Conservation (phyloP, 768 basidiomycete species). For the Leccinum ochraceum region DNA sequence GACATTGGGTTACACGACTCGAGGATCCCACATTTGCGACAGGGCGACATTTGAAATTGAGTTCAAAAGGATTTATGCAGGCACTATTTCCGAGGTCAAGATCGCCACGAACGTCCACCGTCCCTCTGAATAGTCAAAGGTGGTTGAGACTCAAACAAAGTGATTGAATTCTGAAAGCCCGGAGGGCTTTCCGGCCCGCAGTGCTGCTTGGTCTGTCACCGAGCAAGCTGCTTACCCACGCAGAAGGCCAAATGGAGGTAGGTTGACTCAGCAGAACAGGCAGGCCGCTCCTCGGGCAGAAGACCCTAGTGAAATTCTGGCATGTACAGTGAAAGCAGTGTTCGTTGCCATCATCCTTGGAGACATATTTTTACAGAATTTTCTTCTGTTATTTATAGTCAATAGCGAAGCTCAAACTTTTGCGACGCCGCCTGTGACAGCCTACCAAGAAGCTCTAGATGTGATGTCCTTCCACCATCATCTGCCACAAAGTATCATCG, state of each 20-base stretch:
- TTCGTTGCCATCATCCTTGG: neutral
- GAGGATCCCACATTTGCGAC: constrained; percentile 61
- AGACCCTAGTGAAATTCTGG: too few species aligned
- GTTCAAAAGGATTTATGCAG: constrained; percentile 63
- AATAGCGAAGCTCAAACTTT: neutral
- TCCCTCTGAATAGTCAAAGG: too few species aligned
- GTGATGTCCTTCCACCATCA: constrained; percentile 51
- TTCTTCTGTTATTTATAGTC: neutral
- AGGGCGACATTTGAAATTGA: too few species aligned
- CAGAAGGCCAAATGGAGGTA: too few species aligned
- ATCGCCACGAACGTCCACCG: constrained; percentile 87
- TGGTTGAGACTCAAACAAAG: too few species aligned
- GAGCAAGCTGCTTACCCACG: too few species aligned
- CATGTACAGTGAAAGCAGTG: neutral
- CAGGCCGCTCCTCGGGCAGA: too few species aligned
- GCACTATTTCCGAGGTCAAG: constrained; percentile 77
- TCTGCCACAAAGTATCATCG: constrained; percentile 22
- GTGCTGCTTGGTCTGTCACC: too few species aligned
- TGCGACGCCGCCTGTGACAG: constrained; percentile 38
- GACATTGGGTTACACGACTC: constrained; percentile 64
- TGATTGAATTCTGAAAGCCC: too few species aligned
- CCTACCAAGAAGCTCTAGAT: constrained; percentile 45
- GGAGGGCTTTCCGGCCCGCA: too few species aligned
- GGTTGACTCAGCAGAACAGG: too few species aligned
- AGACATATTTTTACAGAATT: neutral